Evolutionary conservation across 768 basidiomycete species (phyloP).

Genomic region (Mycena galopus): DNA sequence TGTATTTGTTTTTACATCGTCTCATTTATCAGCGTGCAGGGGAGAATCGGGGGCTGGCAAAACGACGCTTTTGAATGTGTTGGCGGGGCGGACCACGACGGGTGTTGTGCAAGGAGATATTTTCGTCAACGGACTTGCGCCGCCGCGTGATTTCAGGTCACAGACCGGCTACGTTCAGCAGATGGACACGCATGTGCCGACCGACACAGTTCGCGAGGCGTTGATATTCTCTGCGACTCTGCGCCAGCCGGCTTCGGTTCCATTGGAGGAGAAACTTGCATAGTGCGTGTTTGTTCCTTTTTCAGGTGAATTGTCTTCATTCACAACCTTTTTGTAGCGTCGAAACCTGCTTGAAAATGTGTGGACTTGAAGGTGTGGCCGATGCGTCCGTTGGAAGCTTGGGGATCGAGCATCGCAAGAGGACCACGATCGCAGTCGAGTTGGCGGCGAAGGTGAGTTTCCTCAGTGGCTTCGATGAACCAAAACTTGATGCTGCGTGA

Average conservation of each 20-base stretch:
- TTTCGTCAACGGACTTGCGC: constrained; percentile 65
- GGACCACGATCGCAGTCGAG: no score
- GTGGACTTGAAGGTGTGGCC: constrained; percentile 73
- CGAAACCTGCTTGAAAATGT: constrained; percentile 65
- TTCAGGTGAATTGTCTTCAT: no score
- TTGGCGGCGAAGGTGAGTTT: no score
- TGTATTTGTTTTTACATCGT: neutral
- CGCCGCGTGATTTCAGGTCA: constrained; percentile 71
- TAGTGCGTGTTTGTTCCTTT: constrained; percentile 61
- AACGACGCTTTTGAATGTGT: constrained; percentile 72
- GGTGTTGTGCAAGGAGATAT: constrained; percentile 66
- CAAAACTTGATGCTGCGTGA: no score
- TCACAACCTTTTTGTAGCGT: constrained; percentile 65
- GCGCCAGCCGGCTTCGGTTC: constrained; percentile 71
- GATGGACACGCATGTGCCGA: constrained; percentile 82
- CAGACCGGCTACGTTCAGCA: constrained; percentile 92
- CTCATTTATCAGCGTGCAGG: neutral
- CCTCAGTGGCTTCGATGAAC: no score
- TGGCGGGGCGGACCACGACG: constrained; percentile 62
- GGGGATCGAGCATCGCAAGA: no score
- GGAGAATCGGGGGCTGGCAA: constrained; percentile 35
- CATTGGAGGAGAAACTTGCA: constrained; percentile 75
- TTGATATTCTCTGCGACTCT: no score
- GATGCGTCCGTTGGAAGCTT: constrained; percentile 80
- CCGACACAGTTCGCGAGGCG: constrained; percentile 85